Evolutionary conservation across 108 stramenopile species (phyloP).

Genomic region (Fistulifera pelliculosa): DNA sequence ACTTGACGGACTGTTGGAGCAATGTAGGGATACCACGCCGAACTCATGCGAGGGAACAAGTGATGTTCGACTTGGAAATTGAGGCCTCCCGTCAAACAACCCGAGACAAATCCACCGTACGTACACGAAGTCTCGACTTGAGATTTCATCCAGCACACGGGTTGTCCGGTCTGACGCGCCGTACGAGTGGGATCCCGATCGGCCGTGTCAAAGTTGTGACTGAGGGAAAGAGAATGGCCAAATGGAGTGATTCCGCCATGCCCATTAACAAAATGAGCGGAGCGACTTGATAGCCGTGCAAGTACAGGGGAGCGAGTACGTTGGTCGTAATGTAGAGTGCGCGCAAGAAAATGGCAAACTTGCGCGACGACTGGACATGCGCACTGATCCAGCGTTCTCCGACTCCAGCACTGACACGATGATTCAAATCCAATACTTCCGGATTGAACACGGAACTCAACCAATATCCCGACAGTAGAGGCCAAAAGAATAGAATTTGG

Average conservation of each 20-base stretch:
- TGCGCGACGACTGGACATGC: conserved; percentile 53
- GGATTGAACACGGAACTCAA: conserved; percentile 77
- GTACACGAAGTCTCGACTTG: conserved; percentile 87
- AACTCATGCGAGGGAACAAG: conserved; percentile 85
- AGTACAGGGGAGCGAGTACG: conserved; percentile 52
- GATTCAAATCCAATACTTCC: conserved; percentile 62
- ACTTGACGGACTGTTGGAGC: conserved; percentile 90
- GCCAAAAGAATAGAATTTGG: conserved; percentile 67
- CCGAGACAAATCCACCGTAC: conserved; percentile 83
- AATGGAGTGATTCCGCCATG: conserved; percentile 50
- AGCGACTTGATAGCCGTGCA: conserved; percentile 36
- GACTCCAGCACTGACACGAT: conserved; percentile 48
- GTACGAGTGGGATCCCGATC: conserved; percentile 69
- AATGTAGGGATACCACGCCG: conserved; percentile 95
- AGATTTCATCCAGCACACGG: conserved; percentile 82
- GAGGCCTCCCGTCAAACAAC: conserved; percentile 81
- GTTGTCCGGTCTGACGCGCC: conserved; percentile 45
- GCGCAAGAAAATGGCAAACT: conserved; percentile 53
- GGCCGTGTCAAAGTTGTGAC: conserved; percentile 89
- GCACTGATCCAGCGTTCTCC: conserved; percentile 70
- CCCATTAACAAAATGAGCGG: conserved; percentile 71
- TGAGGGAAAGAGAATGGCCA: conserved; percentile 80
- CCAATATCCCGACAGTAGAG: conserved; percentile 69
- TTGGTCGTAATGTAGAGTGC: conserved; percentile 55
- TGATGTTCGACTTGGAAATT: conserved; percentile 95